Conservation (phyloP, 1,139 yeast species). For the Yamadazyma aaseri region DNA sequence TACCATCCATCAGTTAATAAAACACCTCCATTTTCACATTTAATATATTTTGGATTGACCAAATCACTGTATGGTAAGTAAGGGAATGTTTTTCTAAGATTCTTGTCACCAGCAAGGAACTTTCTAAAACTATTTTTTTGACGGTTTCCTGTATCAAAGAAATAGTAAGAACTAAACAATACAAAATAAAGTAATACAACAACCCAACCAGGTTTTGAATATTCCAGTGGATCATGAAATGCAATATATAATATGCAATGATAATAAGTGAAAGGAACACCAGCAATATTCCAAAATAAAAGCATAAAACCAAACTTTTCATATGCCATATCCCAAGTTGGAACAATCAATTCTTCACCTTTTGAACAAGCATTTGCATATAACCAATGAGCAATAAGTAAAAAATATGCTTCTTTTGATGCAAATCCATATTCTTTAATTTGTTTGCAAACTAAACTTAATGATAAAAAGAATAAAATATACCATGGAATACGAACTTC, state of each 20-base stretch:
- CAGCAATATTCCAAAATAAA: conserved; percentile 97
- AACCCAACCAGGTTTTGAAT: conserved; percentile 69
- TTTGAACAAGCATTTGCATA: conserved; percentile 97
- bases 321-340: conserved; percentile 99
- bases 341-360: conserved; percentile 95
- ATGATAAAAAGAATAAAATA: conserved; percentile 73
- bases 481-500: conserved; percentile 98
- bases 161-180: conserved; percentile 73
- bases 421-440: conserved; percentile 77
- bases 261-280: conserved; percentile 97
- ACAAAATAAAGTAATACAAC: conserved; percentile 48
- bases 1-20: conserved; percentile 94
- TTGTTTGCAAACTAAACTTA: conserved; percentile 77
- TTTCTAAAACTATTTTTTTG: conserved; percentile 95
- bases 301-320: conserved; percentile 98
- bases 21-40: conserved; percentile 79
- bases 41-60: conserved; percentile 79
- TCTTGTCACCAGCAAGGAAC: conserved; percentile 74
- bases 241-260: conserved; percentile 84
- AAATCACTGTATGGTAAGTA: conserved; percentile 82
- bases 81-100: conserved; percentile 85
- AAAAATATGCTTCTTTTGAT: conserved; percentile 70
- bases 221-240: conserved; percentile 80
- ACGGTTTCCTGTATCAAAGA: conserved; percentile 93
- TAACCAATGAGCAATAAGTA: conserved; percentile 84